Evolutionary conservation across 2,329 filamentous ascomycete species (phyloP).

Genomic region (Talaromyces sp.): DNA sequence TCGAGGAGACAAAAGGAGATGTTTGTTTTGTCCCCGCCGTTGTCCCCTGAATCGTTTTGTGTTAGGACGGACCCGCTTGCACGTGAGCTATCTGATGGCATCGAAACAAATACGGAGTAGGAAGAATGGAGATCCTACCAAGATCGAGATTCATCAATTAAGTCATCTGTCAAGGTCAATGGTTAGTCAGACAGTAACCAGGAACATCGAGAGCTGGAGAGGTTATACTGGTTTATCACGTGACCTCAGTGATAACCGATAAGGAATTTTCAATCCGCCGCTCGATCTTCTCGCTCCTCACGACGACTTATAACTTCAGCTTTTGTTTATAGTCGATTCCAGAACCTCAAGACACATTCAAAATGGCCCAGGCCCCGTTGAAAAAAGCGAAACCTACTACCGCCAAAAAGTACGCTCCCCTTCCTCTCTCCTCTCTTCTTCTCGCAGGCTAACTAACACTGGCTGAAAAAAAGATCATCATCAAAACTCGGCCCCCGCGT

Average conservation of each 20-base stretch:
- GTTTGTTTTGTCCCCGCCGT: slow-evolving; percentile 16
- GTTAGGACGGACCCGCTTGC: slow-evolving; percentile 3
- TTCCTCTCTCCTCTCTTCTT: too few species aligned
- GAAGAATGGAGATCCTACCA: background rate
- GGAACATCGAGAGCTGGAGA: background rate
- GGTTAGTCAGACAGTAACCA: background rate
- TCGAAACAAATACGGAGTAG: too few species aligned
- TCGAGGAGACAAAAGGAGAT: background rate
- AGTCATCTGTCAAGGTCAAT: background rate
- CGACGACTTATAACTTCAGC: background rate
- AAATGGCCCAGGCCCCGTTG: slow-evolving; percentile 18
- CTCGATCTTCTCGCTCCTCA: background rate
- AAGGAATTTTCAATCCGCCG: slow-evolving; percentile 4
- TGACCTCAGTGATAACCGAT: slow-evolving; percentile 17
- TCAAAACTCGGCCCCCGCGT: slow-evolving; percentile 57
- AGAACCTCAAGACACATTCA: background rate
- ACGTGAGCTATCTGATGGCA: background rate
- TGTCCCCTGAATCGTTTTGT: slow-evolving; percentile 2
- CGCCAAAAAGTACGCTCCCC: slow-evolving; percentile 12
- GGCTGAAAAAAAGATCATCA: slow-evolving; percentile 2
- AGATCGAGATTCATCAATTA: background rate
- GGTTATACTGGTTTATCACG: background rate
- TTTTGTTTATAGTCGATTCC: background rate
- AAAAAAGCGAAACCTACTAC: slow-evolving; percentile 15
- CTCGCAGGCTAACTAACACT: background rate